Base-by-base conservation (phyloP, 176 grass and related monocot genomes). In the Rhipidocladum racemiflorum region DNA sequence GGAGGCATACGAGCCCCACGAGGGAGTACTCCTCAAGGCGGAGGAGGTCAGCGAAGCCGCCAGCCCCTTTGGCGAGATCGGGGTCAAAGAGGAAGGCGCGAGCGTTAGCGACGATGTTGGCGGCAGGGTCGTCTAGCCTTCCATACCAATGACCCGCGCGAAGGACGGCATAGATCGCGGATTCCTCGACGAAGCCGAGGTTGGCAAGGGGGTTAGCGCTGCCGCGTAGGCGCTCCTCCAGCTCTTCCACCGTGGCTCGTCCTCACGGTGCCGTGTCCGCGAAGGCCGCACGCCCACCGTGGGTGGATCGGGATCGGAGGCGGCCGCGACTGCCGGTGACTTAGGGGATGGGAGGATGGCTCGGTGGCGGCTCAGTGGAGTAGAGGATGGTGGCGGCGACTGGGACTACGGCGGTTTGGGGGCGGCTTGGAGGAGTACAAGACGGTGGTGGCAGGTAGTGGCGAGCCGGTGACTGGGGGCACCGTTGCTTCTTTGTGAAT, bases 1-100 rank as follows among this genome's bases (percentile, higher is more conserved):
- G 90, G 32, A 98, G 88, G 51, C 92, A 95, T 10, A 98, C 95
- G 56, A 95, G 85, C 1, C 92, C 92, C 3, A 88, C 88, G 6
- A 98, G 90, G 59, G 95, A 98, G 72, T 98, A 95, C 23, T 98
- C 95, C 90, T 95, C 81, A 2, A 95, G 87, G 35, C 88, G 90
- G 44, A 92, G 88, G 51, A 95, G 95, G 39, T 98, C 90, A 4
- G 92, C 81, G 82, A 98, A 98, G 6, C 86, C 89, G 0, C 87
- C 82, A 18, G 34, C 21, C 11, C n/a, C 68, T 35, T 24, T 68
- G 18, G 87, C 16, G 20, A 76, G 70, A 28, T 30, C 82, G 0
- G 88, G 88, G 12, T 91, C 64, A 61, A 82, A 88, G 45, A 98
- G 91, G 72, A 86, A 89, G 57, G 69, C 62, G 61, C 88, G 36